Conservation (phyloP, 1,139 yeast species). For the Yamadazyma pseudoaaseri region DNA sequence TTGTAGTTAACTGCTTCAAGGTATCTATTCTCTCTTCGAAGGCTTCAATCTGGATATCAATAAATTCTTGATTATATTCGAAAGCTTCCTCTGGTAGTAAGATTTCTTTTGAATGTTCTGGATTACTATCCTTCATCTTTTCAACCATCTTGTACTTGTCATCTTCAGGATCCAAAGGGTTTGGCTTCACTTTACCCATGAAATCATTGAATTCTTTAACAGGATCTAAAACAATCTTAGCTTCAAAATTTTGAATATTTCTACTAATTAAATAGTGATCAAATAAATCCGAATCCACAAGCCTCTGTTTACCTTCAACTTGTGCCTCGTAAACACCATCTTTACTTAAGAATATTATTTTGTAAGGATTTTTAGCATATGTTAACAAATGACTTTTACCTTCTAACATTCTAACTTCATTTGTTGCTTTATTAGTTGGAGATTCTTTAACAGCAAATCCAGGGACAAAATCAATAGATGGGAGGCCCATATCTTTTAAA, state of each 20-base stretch:
- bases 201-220: slow-evolving; percentile 20
- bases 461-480: slow-evolving; percentile 22
- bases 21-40: slow-evolving; percentile 16
- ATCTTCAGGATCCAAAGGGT: slow-evolving; percentile 17
- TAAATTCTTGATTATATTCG: slow-evolving; percentile 19
- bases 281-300: slow-evolving; percentile 25
- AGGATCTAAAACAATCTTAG: slow-evolving; percentile 19
- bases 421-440: slow-evolving; percentile 24
- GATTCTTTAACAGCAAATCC: slow-evolving; percentile 24
- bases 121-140: slow-evolving; percentile 16
- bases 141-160: slow-evolving; percentile 23
- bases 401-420: slow-evolving; percentile 27
- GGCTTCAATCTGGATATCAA: slow-evolving; percentile 20
- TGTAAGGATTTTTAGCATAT: slow-evolving; percentile 41
- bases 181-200: slow-evolving; percentile 15
- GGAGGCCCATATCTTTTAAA: slow-evolving; percentile 21
- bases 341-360: slow-evolving; percentile 39
- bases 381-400: slow-evolving; percentile 46
- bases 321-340: slow-evolving; percentile 34
- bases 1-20: slow-evolving; percentile 16
- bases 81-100: slow-evolving; percentile 21
- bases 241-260: slow-evolving; percentile 17
- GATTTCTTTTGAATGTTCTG: slow-evolving; percentile 18
- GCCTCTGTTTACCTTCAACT: slow-evolving; percentile 17
- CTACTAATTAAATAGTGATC: slow-evolving; percentile 19